phyloP scores from a whole-genome alignment of 805 yeast genomes.

The Kregervanrija pseudodelftensis region DNA sequence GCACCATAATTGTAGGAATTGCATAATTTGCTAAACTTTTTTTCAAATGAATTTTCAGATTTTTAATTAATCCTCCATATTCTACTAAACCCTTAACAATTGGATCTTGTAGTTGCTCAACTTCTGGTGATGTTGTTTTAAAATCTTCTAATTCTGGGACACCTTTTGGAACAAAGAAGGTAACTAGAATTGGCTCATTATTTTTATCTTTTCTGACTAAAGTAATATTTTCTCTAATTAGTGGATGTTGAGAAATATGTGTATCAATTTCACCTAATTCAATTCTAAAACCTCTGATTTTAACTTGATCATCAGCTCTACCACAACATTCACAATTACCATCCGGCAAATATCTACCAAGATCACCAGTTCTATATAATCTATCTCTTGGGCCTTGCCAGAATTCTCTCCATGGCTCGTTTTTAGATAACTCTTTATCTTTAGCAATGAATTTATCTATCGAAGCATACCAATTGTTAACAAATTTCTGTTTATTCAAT shows the following conservation, averaged over 20 bases:
- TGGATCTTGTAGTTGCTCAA: slow-evolving; percentile 47
- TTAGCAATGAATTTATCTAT: slow-evolving; percentile 52
- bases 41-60: slow-evolving; percentile 74
- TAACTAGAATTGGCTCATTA: slow-evolving; percentile 85
- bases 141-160: slow-evolving; percentile 38
- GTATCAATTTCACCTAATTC: slow-evolving; percentile 98
- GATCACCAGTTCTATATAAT: slow-evolving; percentile 92
- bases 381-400: slow-evolving; percentile 97
- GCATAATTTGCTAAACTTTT: slow-evolving; percentile 90
- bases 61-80: slow-evolving; percentile 70
- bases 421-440: slow-evolving; percentile 40
- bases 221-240: slow-evolving; percentile 88
- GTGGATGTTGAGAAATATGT: slow-evolving; percentile 87
- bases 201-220: slow-evolving; percentile 86
- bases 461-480: slow-evolving; percentile 84
- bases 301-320: slow-evolving; percentile 97
- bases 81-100: slow-evolving; percentile 73
- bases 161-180: slow-evolving; percentile 78
- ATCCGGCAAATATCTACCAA: slow-evolving; percentile 93
- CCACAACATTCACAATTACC: slow-evolving; percentile 99
- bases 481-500: slow-evolving; percentile 77
- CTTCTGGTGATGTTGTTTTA: slow-evolving; percentile 44
- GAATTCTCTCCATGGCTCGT: slow-evolving; percentile 62
- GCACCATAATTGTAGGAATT: slow-evolving; percentile 86
- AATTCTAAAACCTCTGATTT: slow-evolving; percentile 96